Evolutionary conservation across 164 flowering plant genomes (phyloP), one percentile per base, ranked within the genome.

Genomic region (Echeveria elegans): DNA sequence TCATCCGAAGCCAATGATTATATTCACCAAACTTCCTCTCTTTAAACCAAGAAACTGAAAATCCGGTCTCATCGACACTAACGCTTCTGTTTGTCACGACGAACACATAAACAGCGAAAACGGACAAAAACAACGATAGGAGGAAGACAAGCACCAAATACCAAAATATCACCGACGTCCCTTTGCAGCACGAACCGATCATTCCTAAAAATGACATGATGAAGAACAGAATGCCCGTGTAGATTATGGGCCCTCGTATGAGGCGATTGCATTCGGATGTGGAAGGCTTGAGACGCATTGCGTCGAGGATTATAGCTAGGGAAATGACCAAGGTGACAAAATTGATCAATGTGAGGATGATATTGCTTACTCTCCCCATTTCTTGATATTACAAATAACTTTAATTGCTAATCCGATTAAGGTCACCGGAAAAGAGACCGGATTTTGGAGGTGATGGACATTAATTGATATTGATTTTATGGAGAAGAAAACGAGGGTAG

Each of bases 1-100:
- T 68, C 6, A 72, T 76, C 67, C 78, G 81, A 75, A 88, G 59
- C 88, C 89, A 88, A 50, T 83, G 60, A 5, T 88, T 79, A 65
- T 83, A 86, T 71, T 88, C 90, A 3, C 82, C 85, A 4, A 83
- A 73, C 65, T 72, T 69, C 40, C 79, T 74, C 61, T 77, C 81
- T 70, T 75, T 72, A 50, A 38, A 75, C n/a, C 76, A 74, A 0
- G 83, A 77, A 0, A 85, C 47, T 4, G 53, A 75, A 26, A 69
- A 37, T 0, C 88, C 90, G 19, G 19, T 28, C 32, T 56, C 32
- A 28, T 56, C 32, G 14, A 56, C 31, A 19, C 32, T 24, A 1
- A 72, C 82, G 4, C 77, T 76, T 24, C 70, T 76, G 66, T 89
- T 86, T 1, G 92, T 89, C 19, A 88, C 83, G 0, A 81, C 14